Percentiles rank a stretch among this genome's conserved stretches.
Conservation (phyloP, 495 filamentous ascomycete genomes). For the Parachaetomium inaequale region DNA sequence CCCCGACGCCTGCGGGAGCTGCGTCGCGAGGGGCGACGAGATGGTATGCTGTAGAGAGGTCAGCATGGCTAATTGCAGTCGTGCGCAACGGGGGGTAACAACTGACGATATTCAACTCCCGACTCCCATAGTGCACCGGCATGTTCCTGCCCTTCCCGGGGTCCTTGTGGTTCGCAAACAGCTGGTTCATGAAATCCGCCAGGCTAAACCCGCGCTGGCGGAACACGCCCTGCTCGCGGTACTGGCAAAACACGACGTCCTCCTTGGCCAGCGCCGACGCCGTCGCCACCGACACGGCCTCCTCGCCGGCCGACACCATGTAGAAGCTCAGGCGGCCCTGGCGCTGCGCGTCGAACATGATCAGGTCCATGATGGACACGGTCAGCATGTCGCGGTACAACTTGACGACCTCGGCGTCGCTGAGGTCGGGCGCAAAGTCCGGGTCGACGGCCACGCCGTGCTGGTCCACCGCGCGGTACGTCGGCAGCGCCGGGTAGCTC, state of each 20-base stretch:
- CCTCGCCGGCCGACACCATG: conserved; percentile 95
- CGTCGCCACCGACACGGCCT: conserved; percentile 86
- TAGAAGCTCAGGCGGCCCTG: conserved; percentile 89
- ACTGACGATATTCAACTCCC: conserved; percentile 72
- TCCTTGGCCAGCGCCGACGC: conserved; percentile 75
- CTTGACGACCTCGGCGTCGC: conserved; percentile 65
- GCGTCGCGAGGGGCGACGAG: conserved; percentile 87
- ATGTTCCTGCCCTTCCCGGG: conserved; percentile 84
- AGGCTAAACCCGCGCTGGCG: conserved; percentile 84
- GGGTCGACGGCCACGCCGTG: conserved; percentile 75
- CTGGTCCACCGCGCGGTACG: conserved; percentile 82
- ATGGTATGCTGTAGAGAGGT: conserved; percentile 69
- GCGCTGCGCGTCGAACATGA: conserved; percentile 86
- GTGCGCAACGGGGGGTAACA: neutral
- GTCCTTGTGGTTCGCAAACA: conserved; percentile 87
- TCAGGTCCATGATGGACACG: conserved; percentile 89
- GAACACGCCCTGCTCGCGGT: conserved; percentile 89
- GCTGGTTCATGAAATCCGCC: conserved; percentile 87
- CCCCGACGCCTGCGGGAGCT: conserved; percentile 91
- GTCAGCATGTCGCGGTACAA: conserved; percentile 58
- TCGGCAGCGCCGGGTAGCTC: conserved; percentile 69
- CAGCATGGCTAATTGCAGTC: neutral
- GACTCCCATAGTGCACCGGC: conserved; percentile 94
- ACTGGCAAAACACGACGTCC: conserved; percentile 92
- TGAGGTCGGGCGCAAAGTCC: conserved; percentile 58